Percentiles rank a stretch among this genome's conserved stretches.
Conservation (phyloP, 345 rosid genomes). For the Erysimum cheiranthoides region DNA sequence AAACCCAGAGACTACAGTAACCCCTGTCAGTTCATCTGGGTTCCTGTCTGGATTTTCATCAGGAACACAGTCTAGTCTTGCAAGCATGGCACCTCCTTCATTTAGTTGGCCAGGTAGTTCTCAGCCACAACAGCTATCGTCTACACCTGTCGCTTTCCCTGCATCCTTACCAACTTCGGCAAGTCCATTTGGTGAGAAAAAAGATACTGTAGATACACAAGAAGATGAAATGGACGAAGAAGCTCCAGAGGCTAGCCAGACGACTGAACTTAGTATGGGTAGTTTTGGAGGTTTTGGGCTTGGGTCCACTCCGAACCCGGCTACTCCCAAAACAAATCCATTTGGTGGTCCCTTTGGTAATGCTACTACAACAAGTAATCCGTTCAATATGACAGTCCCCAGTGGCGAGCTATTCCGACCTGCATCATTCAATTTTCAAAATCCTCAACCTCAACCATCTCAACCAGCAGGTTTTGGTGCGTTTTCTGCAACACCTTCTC, state of each 20-base stretch:
- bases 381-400: constrained; percentile 65
- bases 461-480: constrained; percentile 58
- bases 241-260: constrained; percentile 70
- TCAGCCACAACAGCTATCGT: constrained; percentile 53
- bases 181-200: constrained; percentile 49
- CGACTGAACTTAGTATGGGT: constrained; percentile 69
- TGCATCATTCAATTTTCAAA: constrained; percentile 83
- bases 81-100: constrained; percentile 46
- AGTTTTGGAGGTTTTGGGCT: constrained; percentile 74
- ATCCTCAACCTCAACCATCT: constrained; percentile 75
- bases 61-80: constrained; percentile 49
- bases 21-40: constrained; percentile 49
- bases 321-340: constrained; percentile 66
- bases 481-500: constrained; percentile 64
- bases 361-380: constrained; percentile 57
- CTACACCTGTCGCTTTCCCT: constrained; percentile 45
- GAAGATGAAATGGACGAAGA: constrained; percentile 99
- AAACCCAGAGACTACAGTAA: constrained; percentile 51
- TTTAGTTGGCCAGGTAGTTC: constrained; percentile 49
- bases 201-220: constrained; percentile 54
- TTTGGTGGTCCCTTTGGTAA: constrained; percentile 77
- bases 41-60: constrained; percentile 48
- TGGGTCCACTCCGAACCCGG: constrained; percentile 60
- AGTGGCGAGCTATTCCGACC: constrained; percentile 88
- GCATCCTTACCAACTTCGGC: constrained; percentile 47